Percentiles rank a stretch among this genome's conserved stretches.
Evolutionary conservation across 140 eudicot genomes (phyloP).

Genomic region (Stevia rebaudiana): DNA sequence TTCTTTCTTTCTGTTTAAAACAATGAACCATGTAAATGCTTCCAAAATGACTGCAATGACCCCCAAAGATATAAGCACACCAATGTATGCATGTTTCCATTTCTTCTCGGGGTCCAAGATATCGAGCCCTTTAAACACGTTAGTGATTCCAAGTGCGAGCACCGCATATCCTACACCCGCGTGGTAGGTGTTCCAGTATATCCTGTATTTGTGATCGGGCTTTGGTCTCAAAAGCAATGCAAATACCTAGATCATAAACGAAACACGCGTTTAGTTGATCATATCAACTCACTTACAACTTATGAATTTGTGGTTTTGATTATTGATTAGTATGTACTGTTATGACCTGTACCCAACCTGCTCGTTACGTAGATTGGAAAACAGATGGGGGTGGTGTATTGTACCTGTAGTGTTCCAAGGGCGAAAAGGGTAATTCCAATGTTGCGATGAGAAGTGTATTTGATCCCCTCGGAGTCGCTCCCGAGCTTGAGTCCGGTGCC

Average conservation of each 20-base stretch:
- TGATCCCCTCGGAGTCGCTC: constrained; percentile 54
- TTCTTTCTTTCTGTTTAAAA: constrained; percentile 44
- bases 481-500: constrained; percentile 89
- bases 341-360: background rate
- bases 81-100: constrained; percentile 79
- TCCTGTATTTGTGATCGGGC: constrained; percentile 85
- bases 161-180: constrained; percentile 54
- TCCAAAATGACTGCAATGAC: constrained; percentile 51
- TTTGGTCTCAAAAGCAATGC: constrained; percentile 79
- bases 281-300: background rate
- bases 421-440: constrained; percentile 75
- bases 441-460: constrained; percentile 49
- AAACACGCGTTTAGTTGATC: background rate
- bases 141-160: constrained; percentile 48
- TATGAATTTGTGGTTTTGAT: background rate
- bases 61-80: constrained; percentile 51
- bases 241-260: constrained; percentile 40
- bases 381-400: background rate
- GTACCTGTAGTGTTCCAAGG: constrained; percentile 84
- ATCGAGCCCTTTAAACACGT: constrained; percentile 68
- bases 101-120: constrained; percentile 70
- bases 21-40: constrained; percentile 62
- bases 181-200: constrained; percentile 90
- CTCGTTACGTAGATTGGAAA: background rate
- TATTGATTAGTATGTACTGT: too few species aligned